Base-by-base conservation (phyloP, 768 basidiomycete species). In the Trametes punicea region DNA sequence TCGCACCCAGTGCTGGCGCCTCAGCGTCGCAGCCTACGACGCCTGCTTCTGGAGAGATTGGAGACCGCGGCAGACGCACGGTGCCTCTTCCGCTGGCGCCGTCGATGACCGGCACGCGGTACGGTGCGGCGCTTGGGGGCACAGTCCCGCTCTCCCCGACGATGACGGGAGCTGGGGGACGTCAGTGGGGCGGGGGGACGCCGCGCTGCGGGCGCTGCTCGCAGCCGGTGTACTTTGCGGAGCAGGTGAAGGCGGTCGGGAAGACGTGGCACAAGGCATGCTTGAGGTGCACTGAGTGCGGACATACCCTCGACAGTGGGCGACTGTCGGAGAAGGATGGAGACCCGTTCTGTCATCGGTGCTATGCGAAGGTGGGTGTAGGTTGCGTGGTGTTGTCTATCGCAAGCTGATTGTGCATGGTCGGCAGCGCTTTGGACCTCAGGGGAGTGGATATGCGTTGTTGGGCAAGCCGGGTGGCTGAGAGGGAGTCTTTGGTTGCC, bases 221-320 rank as follows among this genome's bases (percentile, higher is more conserved):
- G 33, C 83, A 87, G 77, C 85, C 78, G 48, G 90, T 93, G 9
- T 93, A 88, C 72, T 92, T 93, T 65, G 90, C 90, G 13, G 90
- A 93, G 41, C 60, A 90, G 89, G 82, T 88, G 55, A 90, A 88
- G 69, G 90, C 90, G 1, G 78, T 88, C 13, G 87, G 87, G 7
- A 87, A 89, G 75, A 88, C 85, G 15, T 93, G 77, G 70, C 90
- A 93, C 61, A 90, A 88, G 64, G 74, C 71, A 15, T 93, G 90
- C 64, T 69, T 93, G 61, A 75, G 90, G n/a, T 93, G 90, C 66
- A 77, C 78, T 8, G 85, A 85, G 61, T 93, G 90, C 64, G 78
- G 74, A 51, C 82, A 83, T 0, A 64, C 74, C 6, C 72, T 93
- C n/a, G 89, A 91, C 64, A 87, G 89, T 29, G 84, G 75, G 42